Conservation (phyloP, 305 asterid genomes). For the Fraxinus nigra region DNA sequence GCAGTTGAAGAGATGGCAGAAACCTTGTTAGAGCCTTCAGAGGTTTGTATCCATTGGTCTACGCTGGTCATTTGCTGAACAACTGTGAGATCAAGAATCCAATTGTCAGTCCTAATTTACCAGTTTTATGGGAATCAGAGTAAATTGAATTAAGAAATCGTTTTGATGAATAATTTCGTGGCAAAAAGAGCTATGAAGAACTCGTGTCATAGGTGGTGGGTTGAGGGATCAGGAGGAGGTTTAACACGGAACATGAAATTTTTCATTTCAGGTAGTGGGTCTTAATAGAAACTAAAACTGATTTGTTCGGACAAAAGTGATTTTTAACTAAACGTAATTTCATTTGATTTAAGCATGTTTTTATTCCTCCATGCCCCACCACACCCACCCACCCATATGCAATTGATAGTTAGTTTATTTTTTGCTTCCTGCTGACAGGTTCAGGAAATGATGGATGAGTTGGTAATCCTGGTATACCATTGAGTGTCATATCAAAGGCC, state of each 20-base stretch:
- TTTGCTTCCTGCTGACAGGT: slow-evolving; percentile 41
- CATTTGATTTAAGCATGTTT: background rate
- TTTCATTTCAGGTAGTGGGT: background rate
- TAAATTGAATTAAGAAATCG: background rate
- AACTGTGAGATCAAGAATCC: background rate
- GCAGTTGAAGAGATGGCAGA: slow-evolving; percentile 82
- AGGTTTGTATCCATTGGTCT: slow-evolving; percentile 46
- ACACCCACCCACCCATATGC: background rate
- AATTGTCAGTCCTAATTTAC: background rate
- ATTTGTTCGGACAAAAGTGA: background rate
- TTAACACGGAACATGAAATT: background rate
- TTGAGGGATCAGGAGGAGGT: background rate
- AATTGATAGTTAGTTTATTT: no score
- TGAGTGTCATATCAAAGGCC: slow-evolving; percentile 76
- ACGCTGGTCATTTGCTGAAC: slow-evolving; percentile 17
- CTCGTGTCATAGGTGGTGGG: background rate
- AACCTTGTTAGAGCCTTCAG: slow-evolving; percentile 79
- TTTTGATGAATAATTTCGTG: background rate
- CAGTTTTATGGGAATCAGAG: background rate
- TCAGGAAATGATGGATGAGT: slow-evolving; percentile 81
- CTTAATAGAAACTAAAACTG: background rate
- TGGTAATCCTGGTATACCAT: slow-evolving; percentile 68
- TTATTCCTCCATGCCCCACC: background rate
- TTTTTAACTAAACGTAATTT: no score
- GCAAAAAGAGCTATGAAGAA: background rate